A percentile compares a stretch with the other conserved stretches of the same genome.
Conservation (phyloP, 1,284 basidiomycete genomes). For the Laetiporus sulphureus region DNA sequence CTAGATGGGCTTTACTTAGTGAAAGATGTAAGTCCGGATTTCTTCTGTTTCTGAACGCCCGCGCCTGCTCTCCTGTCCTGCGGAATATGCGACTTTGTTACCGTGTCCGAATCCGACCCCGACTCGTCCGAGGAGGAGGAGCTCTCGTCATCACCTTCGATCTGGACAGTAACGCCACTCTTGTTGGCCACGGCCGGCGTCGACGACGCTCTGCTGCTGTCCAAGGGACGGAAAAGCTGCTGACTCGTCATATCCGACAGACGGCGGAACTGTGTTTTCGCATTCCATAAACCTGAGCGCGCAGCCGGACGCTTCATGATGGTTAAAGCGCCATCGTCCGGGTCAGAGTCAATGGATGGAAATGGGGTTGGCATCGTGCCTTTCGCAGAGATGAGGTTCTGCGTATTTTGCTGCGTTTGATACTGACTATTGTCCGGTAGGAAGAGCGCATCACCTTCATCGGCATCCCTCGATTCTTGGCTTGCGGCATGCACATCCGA, state of each 20-base stretch:
- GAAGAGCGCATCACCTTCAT: slow-evolving; percentile 22
- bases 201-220: slow-evolving; percentile 16
- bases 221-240: slow-evolving; percentile 29
- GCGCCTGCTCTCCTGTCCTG: slow-evolving; percentile 46
- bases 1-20: too few relatives aligned
- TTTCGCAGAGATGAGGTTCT: slow-evolving; percentile 6
- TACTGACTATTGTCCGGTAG: slow-evolving; percentile 25
- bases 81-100: slow-evolving; percentile 49
- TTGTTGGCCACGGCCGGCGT: slow-evolving; percentile 19
- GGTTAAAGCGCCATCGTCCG: slow-evolving; percentile 24
- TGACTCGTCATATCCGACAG: slow-evolving; percentile 49
- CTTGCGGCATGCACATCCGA: slow-evolving; percentile 6
- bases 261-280: slow-evolving; percentile 31
- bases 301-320: slow-evolving; percentile 17
- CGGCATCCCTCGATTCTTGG: neutral
- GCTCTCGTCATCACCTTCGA: slow-evolving; percentile 29
- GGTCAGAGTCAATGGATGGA: slow-evolving; percentile 24
- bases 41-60: slow-evolving; percentile 15
- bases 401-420: slow-evolving; percentile 11
- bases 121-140: slow-evolving; percentile 32
- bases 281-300: slow-evolving; percentile 16
- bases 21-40: neutral
- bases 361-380: neutral
- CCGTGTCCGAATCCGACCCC: slow-evolving; percentile 29
- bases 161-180: slow-evolving; percentile 28